phyloP scores from a whole-genome alignment of 2,329 filamentous ascomycete genomes.

The Apiospora sp. region DNA sequence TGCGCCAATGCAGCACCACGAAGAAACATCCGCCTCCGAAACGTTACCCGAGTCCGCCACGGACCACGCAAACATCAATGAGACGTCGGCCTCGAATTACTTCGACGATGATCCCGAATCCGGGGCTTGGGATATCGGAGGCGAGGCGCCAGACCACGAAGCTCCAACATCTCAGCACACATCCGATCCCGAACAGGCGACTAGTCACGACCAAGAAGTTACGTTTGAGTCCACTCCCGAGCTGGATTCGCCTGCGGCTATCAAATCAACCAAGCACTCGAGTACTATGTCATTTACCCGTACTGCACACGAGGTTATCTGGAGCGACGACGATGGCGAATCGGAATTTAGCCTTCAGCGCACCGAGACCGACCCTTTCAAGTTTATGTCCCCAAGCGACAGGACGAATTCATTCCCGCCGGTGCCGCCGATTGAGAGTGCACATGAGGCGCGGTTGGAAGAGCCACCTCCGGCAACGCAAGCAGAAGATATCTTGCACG shows the following conservation, averaged over 20 bases:
- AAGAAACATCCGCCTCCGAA: slow-evolving; percentile 27
- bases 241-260: slow-evolving; percentile 30
- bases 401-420: slow-evolving; percentile 70
- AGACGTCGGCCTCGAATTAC: slow-evolving; percentile 35
- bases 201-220: slow-evolving; percentile 28
- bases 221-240: slow-evolving; percentile 28
- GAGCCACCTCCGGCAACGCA: slow-evolving; percentile 57
- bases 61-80: slow-evolving; percentile 29
- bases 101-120: slow-evolving; percentile 37
- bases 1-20: slow-evolving; percentile 22
- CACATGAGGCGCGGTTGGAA: slow-evolving; percentile 42
- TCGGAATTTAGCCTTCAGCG: slow-evolving; percentile 63
- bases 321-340: slow-evolving; percentile 62
- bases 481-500: slow-evolving; percentile 60
- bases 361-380: slow-evolving; percentile 64
- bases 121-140: slow-evolving; percentile 38
- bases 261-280: slow-evolving; percentile 58
- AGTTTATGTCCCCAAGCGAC: slow-evolving; percentile 64
- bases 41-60: slow-evolving; percentile 30
- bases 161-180: slow-evolving; percentile 23
- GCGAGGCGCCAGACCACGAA: slow-evolving; percentile 21
- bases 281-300: slow-evolving; percentile 69
- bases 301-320: slow-evolving; percentile 68
- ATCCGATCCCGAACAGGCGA: slow-evolving; percentile 28
- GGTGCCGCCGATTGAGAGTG: slow-evolving; percentile 54